Conservation (phyloP, 257 asterid genomes). For the Solanum ahanhuiri region DNA sequence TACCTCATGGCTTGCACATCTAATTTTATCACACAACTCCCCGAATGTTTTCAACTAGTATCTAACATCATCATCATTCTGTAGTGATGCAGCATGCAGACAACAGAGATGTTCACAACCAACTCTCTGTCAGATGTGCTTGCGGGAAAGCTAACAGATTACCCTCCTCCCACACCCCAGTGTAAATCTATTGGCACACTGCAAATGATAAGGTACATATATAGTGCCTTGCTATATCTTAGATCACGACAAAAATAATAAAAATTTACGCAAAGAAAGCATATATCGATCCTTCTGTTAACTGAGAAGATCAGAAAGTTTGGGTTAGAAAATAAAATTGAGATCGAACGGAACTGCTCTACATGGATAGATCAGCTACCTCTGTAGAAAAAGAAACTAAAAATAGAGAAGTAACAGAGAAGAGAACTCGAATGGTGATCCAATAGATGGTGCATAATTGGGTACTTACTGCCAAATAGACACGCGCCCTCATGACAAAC, state of each 20-base stretch:
- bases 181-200: background rate
- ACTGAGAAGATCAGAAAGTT: background rate
- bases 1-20: background rate
- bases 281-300: background rate
- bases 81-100: background rate
- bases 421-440: background rate
- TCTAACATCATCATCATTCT: background rate
- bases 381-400: background rate
- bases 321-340: background rate
- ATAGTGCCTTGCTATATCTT: background rate
- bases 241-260: background rate
- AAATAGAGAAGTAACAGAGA: background rate
- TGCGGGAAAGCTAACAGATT: background rate
- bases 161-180: background rate
- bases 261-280: background rate
- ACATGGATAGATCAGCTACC: background rate
- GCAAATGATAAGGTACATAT: background rate
- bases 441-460: background rate
- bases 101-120: background rate
- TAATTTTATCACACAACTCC: background rate
- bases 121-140: background rate
- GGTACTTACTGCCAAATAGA: constrained; percentile 85
- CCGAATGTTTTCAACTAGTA: background rate
- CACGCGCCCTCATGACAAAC: constrained; percentile 61
- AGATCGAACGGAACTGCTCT: background rate